These are phyloP conservation scores for Metarhizium humberi DNA, from an alignment of 2,329 filamentous ascomycete genomes.

Conservation along the genomic window DNA sequence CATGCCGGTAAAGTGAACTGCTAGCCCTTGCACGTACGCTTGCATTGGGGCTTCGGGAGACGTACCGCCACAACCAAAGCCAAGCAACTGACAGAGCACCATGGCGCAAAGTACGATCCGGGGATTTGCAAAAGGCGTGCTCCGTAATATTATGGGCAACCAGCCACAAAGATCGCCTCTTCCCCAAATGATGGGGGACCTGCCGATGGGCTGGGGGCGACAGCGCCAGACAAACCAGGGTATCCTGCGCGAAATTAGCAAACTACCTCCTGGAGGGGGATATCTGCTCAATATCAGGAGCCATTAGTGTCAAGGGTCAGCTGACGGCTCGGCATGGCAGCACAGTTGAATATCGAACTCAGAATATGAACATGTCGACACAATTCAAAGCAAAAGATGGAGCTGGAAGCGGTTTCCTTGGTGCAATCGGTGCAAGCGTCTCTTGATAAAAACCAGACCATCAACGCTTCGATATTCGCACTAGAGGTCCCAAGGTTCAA, in stretches of 20 bases:
- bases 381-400: neutral
- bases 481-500: neutral
- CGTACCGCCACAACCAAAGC: constrained; percentile 1
- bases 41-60: constrained; percentile 6
- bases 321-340: neutral
- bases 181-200: neutral
- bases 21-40: neutral
- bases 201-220: constrained; percentile 1
- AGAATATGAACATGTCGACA: neutral
- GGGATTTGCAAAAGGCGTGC: neutral
- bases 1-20: neutral
- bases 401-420: neutral
- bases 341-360: neutral
- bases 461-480: neutral
- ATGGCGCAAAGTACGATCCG: neutral
- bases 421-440: neutral
- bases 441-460: neutral
- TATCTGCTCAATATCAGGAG: neutral
- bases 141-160: neutral
- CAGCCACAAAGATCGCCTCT: constrained; percentile 2
- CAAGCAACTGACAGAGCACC: neutral
- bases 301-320: neutral
- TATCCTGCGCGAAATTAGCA: neutral
- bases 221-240: neutral
- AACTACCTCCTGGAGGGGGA: too few species aligned